These are phyloP conservation scores for Phaeotremella fagi DNA, from an alignment of 768 basidiomycete species.

Conservation along the genomic window DNA sequence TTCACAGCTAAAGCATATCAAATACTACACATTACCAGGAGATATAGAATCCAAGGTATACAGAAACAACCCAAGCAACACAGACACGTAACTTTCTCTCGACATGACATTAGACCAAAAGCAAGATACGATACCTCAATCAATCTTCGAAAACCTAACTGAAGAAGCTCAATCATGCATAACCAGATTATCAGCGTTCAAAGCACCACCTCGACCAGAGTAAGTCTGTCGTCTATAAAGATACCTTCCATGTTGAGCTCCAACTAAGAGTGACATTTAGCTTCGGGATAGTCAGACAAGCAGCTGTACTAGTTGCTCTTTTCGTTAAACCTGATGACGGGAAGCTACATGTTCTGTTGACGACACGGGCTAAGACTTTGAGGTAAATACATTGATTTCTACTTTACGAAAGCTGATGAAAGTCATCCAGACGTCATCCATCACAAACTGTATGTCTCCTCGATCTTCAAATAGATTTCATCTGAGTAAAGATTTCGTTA, in stretches of 20 bases:
- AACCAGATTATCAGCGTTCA: conserved; percentile 12
- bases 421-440: conserved; percentile 26
- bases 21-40: too few relatives aligned
- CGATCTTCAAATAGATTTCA: neutral
- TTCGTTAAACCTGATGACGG: conserved; percentile 61
- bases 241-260: neutral
- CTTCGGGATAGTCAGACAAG: conserved; percentile 54
- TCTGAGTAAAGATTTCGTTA: too few relatives aligned
- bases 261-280: neutral
- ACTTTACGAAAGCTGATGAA: neutral
- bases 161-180: conserved; percentile 32
- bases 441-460: conserved; percentile 27
- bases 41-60: too few relatives aligned
- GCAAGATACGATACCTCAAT: conserved; percentile 6
- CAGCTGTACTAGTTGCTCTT: conserved; percentile 72
- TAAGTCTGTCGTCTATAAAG: conserved; percentile 16
- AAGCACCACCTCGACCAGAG: conserved; percentile 26
- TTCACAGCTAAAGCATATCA: too few relatives aligned
- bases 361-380: conserved; percentile 65
- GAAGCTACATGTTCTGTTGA: conserved; percentile 70
- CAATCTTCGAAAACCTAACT: conserved; percentile 18
- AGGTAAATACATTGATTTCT: conserved; percentile 20
- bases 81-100: too few relatives aligned
- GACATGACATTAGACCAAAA: too few relatives aligned
- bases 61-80: too few relatives aligned